These are phyloP conservation scores for Lichenothelia convexa DNA, from an alignment of 495 filamentous ascomycete species.

Conservation along the genomic window DNA sequence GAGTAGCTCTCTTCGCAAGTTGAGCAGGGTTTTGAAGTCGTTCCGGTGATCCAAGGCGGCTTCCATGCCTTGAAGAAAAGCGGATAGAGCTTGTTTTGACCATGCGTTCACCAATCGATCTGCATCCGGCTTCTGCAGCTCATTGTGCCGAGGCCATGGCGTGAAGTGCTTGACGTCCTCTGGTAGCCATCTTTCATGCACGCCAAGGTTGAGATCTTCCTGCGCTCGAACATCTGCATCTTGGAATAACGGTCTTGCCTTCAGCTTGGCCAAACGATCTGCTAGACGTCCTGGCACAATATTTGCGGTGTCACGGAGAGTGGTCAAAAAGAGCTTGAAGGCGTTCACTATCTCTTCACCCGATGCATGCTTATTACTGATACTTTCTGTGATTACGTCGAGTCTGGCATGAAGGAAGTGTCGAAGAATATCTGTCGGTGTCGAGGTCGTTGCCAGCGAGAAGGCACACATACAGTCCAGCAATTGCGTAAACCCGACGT, in stretches of 20 bases:
- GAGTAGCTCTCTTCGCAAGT: constrained; percentile 48
- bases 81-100: constrained; percentile 51
- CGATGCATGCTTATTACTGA: constrained; percentile 19
- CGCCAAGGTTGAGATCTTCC: constrained; percentile 60
- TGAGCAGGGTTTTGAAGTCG: constrained; percentile 48
- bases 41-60: constrained; percentile 33
- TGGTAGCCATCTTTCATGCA: constrained; percentile 65
- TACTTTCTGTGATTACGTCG: constrained; percentile 36
- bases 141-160: constrained; percentile 76
- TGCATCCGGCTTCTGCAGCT: constrained; percentile 46
- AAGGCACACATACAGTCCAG: constrained; percentile 64
- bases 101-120: constrained; percentile 49
- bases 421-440: constrained; percentile 57
- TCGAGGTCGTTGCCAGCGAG: constrained; percentile 64
- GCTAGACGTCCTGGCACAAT: constrained; percentile 55
- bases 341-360: constrained; percentile 26
- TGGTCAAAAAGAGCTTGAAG: constrained; percentile 55
- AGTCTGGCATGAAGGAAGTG: constrained; percentile 65
- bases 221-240: constrained; percentile 45
- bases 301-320: constrained; percentile 55
- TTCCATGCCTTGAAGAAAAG: constrained; percentile 40
- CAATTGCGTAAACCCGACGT: constrained; percentile 33
- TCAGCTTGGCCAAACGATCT: constrained; percentile 50
- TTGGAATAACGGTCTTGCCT: constrained; percentile 47
- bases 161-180: constrained; percentile 74